These are phyloP conservation scores for Pelargonium australe DNA, from an alignment of 441 rosid genomes.

Conservation along the genomic window DNA sequence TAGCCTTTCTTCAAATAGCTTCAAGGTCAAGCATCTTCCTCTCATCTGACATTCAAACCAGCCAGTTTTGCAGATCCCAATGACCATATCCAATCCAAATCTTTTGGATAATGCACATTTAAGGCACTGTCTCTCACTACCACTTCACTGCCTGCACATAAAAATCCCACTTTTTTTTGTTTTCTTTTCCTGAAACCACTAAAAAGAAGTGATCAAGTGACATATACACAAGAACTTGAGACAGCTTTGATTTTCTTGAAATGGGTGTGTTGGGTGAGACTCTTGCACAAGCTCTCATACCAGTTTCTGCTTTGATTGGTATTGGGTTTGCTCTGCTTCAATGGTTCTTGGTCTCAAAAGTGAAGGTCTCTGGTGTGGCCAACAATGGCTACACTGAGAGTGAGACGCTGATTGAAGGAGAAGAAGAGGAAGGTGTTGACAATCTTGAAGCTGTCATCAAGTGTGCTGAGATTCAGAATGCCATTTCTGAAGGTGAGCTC, in stretches of 20 bases:
- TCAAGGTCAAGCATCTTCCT: conserved; percentile 3
- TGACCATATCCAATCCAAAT: conserved; percentile 10
- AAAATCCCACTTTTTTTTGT: neutral
- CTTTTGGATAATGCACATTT: conserved; percentile 18
- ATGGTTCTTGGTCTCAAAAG: conserved; percentile 42
- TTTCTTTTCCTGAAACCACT: neutral
- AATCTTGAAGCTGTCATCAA: conserved; percentile 29
- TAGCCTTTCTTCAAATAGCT: conserved; percentile 12
- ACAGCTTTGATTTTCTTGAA: conserved; percentile 11
- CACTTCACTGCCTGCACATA: neutral
- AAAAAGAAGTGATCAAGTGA: neutral
- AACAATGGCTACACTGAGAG: conserved; percentile 18
- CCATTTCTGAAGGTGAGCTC: conserved; percentile 42
- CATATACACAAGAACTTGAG: neutral
- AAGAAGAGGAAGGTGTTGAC: conserved; percentile 38
- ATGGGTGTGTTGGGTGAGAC: conserved; percentile 31
- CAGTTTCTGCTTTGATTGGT: conserved; percentile 32
- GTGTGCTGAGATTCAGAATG: conserved; percentile 48
- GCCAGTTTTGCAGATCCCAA: conserved; percentile 26
- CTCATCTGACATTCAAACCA: conserved; percentile 36
- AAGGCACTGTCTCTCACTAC: neutral
- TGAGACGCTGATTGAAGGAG: conserved; percentile 24
- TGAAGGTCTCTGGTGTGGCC: conserved; percentile 23
- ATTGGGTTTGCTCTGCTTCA: conserved; percentile 42
- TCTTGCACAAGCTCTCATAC: conserved; percentile 36